Evolutionary conservation across 2,329 filamentous ascomycete genomes (phyloP).

Genomic region (Hypoxylon sp.): DNA sequence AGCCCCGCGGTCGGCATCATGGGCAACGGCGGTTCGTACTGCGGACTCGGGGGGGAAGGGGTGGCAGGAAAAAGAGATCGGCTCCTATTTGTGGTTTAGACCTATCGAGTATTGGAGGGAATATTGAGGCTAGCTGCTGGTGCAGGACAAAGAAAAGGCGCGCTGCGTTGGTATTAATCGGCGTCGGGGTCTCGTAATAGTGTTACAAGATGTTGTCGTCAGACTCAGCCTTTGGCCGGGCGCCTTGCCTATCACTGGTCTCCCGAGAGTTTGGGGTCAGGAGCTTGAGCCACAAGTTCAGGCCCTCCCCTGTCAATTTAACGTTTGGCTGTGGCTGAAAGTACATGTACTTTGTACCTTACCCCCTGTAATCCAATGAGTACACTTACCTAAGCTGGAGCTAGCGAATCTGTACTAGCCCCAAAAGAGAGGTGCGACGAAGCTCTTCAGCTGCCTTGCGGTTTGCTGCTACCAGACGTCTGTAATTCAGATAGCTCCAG

Average conservation of each 20-base stretch:
- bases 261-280: slow-evolving; percentile 13
- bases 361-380: slow-evolving; percentile 4
- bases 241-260: slow-evolving; percentile 28
- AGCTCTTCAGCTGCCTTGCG: slow-evolving; percentile 55
- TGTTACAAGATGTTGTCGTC: slow-evolving; percentile 48
- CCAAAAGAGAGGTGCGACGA: slow-evolving; percentile 50
- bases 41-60: not conserved
- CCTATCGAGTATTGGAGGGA: not conserved
- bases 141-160: slow-evolving; percentile 17
- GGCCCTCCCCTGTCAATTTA: not conserved
- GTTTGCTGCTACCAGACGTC: slow-evolving; percentile 40
- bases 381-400: slow-evolving; percentile 33
- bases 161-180: slow-evolving; percentile 14
- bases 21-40: slow-evolving; percentile 42
- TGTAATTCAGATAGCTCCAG: slow-evolving; percentile 37
- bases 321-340: slow-evolving; percentile 36
- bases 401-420: slow-evolving; percentile 45
- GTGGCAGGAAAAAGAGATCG: slow-evolving; percentile 1
- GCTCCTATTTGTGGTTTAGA: not conserved
- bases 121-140: not conserved
- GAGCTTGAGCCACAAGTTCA: slow-evolving; percentile 50
- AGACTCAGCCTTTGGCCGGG: slow-evolving; percentile 41
- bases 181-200: slow-evolving; percentile 26
- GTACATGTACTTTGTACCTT: slow-evolving; percentile 22
- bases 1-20: slow-evolving; percentile 85